Evolutionary conservation across 2,329 filamentous ascomycete species (phyloP).

Genomic region (Furcasterigmium sp.): DNA sequence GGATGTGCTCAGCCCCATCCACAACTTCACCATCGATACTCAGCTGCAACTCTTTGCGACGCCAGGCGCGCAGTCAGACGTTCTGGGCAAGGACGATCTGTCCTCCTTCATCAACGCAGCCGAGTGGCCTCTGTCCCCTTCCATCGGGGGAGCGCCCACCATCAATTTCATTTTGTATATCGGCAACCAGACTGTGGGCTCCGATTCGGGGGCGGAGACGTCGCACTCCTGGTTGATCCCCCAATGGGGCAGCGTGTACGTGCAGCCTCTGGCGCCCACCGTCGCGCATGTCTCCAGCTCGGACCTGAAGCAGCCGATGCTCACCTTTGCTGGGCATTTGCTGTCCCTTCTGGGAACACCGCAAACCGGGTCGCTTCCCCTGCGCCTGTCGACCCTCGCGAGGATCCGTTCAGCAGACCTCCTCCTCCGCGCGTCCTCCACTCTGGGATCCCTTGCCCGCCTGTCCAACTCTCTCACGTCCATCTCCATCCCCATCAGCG

Average conservation of each 20-base stretch:
- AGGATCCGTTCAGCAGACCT: constrained; percentile 83
- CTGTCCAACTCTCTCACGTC: constrained; percentile 78
- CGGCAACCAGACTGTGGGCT: constrained; percentile 66
- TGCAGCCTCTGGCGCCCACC: constrained; percentile 43
- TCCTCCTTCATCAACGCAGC: constrained; percentile 96
- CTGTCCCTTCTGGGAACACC: constrained; percentile 84
- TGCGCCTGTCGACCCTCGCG: constrained; percentile 77
- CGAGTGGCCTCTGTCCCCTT: constrained; percentile 93
- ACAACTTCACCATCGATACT: constrained; percentile 93
- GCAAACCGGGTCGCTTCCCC: constrained; percentile 73
- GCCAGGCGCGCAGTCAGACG: constrained; percentile 55
- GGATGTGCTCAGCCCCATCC: constrained; percentile 72
- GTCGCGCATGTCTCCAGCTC: constrained; percentile 54
- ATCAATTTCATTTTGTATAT: constrained; percentile 95
- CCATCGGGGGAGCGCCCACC: constrained; percentile 87
- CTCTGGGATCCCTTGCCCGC: constrained; percentile 85
- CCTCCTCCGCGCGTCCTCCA: constrained; percentile 84
- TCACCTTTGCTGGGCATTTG: constrained; percentile 87
- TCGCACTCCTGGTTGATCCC: constrained; percentile 82
- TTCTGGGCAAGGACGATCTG: constrained; percentile 78
- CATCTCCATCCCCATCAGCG: constrained; percentile 84
- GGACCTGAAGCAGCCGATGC: constrained; percentile 71
- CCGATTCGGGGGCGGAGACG: constrained; percentile 37
- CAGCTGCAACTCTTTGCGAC: constrained; percentile 93
- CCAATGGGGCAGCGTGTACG: constrained; percentile 78